Evolutionary conservation across 208 protist genomes (phyloP), one percentile per base, ranked within the genome.

Genomic region (Angomonas deanei): DNA sequence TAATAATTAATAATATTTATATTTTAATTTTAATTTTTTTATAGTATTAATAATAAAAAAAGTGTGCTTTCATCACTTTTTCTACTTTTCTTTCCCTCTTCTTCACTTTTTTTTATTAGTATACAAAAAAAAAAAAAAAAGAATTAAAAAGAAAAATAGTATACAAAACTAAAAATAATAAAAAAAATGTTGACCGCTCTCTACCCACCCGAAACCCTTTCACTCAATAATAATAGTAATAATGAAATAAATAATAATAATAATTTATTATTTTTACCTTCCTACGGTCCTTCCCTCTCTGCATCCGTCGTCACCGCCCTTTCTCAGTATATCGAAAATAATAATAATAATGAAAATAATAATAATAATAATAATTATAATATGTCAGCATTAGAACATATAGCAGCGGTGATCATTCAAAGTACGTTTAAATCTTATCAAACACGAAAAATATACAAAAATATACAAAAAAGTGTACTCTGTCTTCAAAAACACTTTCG

Each of bases 81-180:
- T 28, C 11, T 26, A 15, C 23, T 28, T 53, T 53, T 53, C 47
- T 53, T 26, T 26, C 23, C 8, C 47, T 53, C 28, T 59, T n/a
- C 31, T 30, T 59, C 17, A 19, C 28, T 36, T 30, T 59, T 30
- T 26, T 26, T 26, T 26, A 53, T 26, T 27, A 26, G n/a, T 21
- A 15, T 36, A 59, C 5, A 5, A 53, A 53, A 26, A 15, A 53
- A 53, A 6, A 28, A 53, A 6, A 53, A 17, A 24, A 28, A 17
- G 8, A 53, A 53, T 11, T 8, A 53, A 53, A 53, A 53, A 53
- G 19, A 53, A 53, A 24, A 53, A 53, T 8, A 53, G n/a, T n/a
- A n/a, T n/a, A n/a, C 36, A 42, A 42, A 42, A 15, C 8, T 42
- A 42, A 42, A 42, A 15, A 42, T 42, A 42, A 42, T 42, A 42